A percentile compares a stretch with the other conserved stretches of the same genome.
These are phyloP conservation scores for Diplodia mutila DNA, from an alignment of 2,329 filamentous ascomycete genomes.

Conservation along the genomic window DNA sequence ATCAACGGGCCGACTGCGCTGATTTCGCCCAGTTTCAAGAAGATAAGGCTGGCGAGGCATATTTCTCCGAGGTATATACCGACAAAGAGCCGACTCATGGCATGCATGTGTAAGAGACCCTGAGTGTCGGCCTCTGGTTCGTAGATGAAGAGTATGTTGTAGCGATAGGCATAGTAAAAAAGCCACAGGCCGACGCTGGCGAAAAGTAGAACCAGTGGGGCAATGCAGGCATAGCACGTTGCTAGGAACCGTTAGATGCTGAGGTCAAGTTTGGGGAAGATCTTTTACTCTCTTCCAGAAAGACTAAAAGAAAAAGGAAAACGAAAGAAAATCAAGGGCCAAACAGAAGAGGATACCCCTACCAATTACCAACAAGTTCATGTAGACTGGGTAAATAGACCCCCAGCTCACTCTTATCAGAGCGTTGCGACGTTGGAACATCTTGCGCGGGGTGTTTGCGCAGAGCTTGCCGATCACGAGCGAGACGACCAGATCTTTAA, in stretches of 20 bases:
- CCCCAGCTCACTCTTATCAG: constrained; percentile 44
- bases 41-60: constrained; percentile 52
- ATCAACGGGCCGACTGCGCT: constrained; percentile 40
- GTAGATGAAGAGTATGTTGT: constrained; percentile 55
- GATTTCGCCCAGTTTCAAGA: constrained; percentile 28
- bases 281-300: no score
- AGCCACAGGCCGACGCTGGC: constrained; percentile 48
- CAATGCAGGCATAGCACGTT: constrained; percentile 53
- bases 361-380: constrained; percentile 47
- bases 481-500: constrained; percentile 73
- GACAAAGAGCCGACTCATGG: constrained; percentile 51
- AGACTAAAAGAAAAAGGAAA: no score
- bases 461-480: constrained; percentile 74
- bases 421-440: constrained; percentile 40
- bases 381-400: constrained; percentile 47
- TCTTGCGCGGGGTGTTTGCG: constrained; percentile 67
- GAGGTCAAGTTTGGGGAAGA: no score
- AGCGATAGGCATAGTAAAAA: constrained; percentile 53
- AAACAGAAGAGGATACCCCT: constrained; percentile 38
- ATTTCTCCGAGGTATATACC: constrained; percentile 54
- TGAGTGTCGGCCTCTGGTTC: constrained; percentile 52
- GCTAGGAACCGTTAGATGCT: constrained; percentile 34
- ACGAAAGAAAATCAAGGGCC: not conserved
- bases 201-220: constrained; percentile 53
- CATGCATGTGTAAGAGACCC: constrained; percentile 51